phyloP scores from a whole-genome alignment of 345 rosid species.

The Brassica cretica region DNA sequence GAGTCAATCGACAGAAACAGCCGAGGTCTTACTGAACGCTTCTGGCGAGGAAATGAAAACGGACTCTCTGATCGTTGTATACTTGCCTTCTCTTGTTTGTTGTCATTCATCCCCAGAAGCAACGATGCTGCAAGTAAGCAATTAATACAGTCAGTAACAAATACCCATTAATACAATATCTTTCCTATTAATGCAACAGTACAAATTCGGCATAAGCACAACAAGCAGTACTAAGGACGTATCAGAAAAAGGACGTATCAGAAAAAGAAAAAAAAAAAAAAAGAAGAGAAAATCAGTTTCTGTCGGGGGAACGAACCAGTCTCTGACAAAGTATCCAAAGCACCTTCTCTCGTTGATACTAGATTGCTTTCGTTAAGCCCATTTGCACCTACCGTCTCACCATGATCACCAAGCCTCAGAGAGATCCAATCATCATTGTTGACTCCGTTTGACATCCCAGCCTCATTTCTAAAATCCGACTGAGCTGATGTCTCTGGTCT shows the following conservation, averaged over 20 bases:
- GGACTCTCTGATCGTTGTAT: slow-evolving; percentile 73
- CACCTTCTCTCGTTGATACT: slow-evolving; percentile 28
- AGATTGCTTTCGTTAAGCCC: slow-evolving; percentile 47
- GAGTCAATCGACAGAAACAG: slow-evolving; percentile 69
- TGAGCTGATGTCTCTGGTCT: slow-evolving; percentile 62
- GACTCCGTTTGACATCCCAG: slow-evolving; percentile 63
- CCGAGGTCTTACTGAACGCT: slow-evolving; percentile 85
- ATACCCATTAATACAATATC: background rate
- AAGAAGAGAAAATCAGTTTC: background rate
- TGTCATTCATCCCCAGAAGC: slow-evolving; percentile 69
- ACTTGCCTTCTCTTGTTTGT: slow-evolving; percentile 61
- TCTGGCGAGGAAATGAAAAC: slow-evolving; percentile 72
- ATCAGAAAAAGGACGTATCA: background rate
- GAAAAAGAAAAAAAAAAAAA: too few relatives aligned
- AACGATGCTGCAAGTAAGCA: slow-evolving; percentile 67
- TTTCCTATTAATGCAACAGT: background rate
- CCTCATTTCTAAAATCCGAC: slow-evolving; percentile 55
- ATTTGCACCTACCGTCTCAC: slow-evolving; percentile 41
- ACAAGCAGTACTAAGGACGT: background rate
- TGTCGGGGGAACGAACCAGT: slow-evolving; percentile 64
- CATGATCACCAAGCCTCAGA: slow-evolving; percentile 78
- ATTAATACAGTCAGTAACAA: slow-evolving; percentile 10
- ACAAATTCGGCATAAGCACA: background rate
- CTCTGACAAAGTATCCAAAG: slow-evolving; percentile 57
- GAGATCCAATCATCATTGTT: slow-evolving; percentile 85